Evolutionary conservation across 78 protist species (phyloP).

Genomic region (Neovahlkampfia damariscottae): DNA sequence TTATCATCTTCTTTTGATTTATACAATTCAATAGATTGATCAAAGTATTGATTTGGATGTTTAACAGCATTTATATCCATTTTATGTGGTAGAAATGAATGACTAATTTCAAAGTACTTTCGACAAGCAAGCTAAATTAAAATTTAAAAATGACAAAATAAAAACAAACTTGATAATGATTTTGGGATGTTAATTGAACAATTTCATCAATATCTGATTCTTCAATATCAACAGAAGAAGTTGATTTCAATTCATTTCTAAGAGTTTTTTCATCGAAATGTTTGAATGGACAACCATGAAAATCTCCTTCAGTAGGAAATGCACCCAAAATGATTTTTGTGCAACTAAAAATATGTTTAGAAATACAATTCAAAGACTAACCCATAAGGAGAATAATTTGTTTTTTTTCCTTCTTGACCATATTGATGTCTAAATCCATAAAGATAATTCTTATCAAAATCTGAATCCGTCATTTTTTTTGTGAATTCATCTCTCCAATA

Average conservation of each 20-base stretch:
- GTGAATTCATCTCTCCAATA: constrained; percentile 59
- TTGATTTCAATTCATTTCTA: neutral
- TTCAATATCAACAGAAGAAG: neutral
- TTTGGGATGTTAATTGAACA: constrained; percentile 2
- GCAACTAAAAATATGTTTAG: too few relatives aligned
- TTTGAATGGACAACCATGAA: constrained; percentile 56
- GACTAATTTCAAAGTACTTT: neutral
- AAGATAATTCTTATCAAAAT: constrained; percentile 57
- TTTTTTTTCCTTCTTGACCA: constrained; percentile 72
- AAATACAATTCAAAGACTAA: too few relatives aligned
- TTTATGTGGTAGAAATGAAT: too few relatives aligned
- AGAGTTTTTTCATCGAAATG: constrained; percentile 25
- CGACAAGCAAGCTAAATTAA: too few relatives aligned
- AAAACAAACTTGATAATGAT: constrained; percentile 45
- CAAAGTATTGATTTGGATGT: too few relatives aligned
- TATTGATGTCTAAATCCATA: constrained; percentile 73
- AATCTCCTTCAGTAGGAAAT: constrained; percentile 22
- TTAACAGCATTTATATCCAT: too few relatives aligned
- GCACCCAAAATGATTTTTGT: constrained; percentile 24
- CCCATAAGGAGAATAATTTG: constrained; percentile 46
- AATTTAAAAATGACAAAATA: too few relatives aligned
- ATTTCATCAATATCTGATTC: neutral
- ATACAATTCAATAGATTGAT: too few relatives aligned
- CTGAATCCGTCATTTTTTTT: constrained; percentile 30
- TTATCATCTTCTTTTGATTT: too few relatives aligned